These are phyloP conservation scores for Aeschynomene evenia DNA, from an alignment of 306 rosid species.

Conservation along the genomic window DNA sequence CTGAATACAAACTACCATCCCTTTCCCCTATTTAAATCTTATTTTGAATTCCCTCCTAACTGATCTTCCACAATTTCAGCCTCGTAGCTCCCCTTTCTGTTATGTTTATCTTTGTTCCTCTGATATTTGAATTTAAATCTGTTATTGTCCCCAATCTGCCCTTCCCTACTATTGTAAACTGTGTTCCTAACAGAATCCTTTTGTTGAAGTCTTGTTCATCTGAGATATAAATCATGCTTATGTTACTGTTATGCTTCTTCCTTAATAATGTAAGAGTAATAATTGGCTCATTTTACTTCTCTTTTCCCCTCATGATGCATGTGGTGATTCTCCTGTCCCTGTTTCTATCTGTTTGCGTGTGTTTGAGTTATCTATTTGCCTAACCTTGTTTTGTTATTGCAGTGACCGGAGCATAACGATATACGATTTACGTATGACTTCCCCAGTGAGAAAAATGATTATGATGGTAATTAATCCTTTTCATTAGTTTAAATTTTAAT, in stretches of 20 bases:
- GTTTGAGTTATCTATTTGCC: neutral
- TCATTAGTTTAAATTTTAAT: conserved; percentile 7
- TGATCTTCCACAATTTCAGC: no score
- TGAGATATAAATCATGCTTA: neutral
- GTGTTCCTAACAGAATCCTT: no score
- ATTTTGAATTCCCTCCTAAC: no score
- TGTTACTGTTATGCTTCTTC: neutral
- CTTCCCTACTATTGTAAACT: no score
- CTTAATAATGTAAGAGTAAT: neutral
- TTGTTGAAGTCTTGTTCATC: neutral
- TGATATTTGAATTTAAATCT: no score
- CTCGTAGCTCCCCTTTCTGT: no score
- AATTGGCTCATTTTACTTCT: neutral
- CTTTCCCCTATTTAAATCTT: no score
- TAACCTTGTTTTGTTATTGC: conserved; percentile 27
- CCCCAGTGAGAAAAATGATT: conserved; percentile 62
- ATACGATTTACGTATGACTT: conserved; percentile 78
- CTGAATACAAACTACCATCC: no score
- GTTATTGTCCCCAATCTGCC: no score
- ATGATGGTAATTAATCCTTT: conserved; percentile 62
- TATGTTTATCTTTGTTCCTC: no score
- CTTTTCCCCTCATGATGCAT: neutral
- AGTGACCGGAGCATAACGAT: conserved; percentile 88
- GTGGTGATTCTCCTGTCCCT: neutral
- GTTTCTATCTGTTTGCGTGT: neutral